Evolutionary conservation across 768 basidiomycete genomes (phyloP), one percentile per base, ranked within the genome.

Genomic region (Psilocybe subaeruginosa): DNA sequence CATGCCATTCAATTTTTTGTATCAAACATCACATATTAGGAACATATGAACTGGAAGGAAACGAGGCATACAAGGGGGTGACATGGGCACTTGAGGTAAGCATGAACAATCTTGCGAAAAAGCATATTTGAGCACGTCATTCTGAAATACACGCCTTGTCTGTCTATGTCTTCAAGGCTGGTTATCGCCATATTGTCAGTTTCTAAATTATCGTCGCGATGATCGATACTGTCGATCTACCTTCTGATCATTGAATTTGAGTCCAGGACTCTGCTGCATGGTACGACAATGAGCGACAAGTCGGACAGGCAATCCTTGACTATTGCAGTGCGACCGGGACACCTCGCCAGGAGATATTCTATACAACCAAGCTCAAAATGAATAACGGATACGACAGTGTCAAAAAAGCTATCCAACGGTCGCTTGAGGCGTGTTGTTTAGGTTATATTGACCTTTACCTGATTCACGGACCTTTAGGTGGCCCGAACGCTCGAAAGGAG

Each of bases 361-460:
- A 84, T 72, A 90, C 87, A 31, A 90, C 88, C 17, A 90, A 92
- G 73, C 78, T 90, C 53, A 87, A 80, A 73, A 63, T 72, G 54
- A 91, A 91, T 72, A 69, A 75, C 43, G 80, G 81, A 27, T 85
- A 86, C 68, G 76, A 79, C 3, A 70, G 79, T 12, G 79, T 81
- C 23, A 77, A 72, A 59, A 76, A 80, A 56, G 73, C 80, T 37
- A 85, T 91, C 61, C 68, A 82, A 63, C 77, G 75, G 47, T 88
- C 86, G 2, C 70, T 91, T 17, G 70, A 82, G 27, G 73, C 71
- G 55, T 85, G 80, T 69, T 81, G 82, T 0, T 74, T 90, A n/a
- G 85, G 77, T 19, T 84, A 85, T 67, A 85, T 91, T 61, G 89
- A 91, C 67, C 74, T 91, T 8, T 92, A 90, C 74, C 81, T 91